A percentile compares a stretch with the other conserved stretches of the same genome.
Conservation (phyloP, 352 stramenopile species). For the Elongisporangium prolatum region DNA sequence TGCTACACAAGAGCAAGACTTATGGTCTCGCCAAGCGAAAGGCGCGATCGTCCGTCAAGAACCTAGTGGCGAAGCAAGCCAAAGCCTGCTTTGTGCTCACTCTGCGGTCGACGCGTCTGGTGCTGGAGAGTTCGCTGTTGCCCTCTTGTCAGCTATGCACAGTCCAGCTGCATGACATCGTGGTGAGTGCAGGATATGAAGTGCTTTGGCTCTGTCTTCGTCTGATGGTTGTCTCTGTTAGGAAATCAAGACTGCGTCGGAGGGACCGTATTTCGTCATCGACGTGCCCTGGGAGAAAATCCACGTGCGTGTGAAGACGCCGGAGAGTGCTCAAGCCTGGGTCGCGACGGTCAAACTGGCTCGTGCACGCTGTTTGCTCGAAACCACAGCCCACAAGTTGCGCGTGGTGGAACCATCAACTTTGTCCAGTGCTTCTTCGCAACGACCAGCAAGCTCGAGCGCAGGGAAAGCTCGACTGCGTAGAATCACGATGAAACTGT, state of each 20-base stretch:
- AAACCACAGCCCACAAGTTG: not conserved
- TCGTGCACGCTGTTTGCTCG: not conserved
- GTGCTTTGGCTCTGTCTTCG: not conserved
- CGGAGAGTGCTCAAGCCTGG: not conserved
- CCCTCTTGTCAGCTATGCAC: not conserved
- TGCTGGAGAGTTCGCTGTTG: not conserved
- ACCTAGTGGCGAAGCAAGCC: not conserved
- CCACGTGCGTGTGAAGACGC: not conserved
- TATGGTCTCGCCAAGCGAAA: not conserved
- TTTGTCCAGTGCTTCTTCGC: not conserved
- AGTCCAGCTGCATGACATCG: not conserved
- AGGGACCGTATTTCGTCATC: not conserved
- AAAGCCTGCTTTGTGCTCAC: not conserved
- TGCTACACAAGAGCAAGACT: not conserved
- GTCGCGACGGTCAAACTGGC: not conserved
- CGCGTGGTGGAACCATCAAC: not conserved
- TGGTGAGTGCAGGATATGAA: not conserved
- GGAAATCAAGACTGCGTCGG: not conserved
- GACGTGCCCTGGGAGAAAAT: not conserved
- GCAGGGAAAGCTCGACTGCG: not conserved
- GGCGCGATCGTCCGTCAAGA: not conserved
- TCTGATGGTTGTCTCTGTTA: not conserved
- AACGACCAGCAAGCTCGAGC: not conserved
- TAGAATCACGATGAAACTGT: not conserved
- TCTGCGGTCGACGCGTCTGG: not conserved